Base-by-base conservation (phyloP, 441 rosid species). In the Geranium incanum region DNA sequence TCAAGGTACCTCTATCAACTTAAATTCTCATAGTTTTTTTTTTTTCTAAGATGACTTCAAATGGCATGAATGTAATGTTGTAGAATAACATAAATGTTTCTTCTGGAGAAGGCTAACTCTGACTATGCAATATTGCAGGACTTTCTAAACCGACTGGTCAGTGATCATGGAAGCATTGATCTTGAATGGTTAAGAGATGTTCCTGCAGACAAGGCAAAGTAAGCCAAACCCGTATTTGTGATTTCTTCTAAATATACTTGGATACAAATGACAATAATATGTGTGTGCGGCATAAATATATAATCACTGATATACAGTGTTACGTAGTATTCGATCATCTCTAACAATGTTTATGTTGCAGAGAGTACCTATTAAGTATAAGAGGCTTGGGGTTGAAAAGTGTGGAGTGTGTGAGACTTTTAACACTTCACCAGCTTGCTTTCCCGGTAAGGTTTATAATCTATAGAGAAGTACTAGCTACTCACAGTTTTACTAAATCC, bases 151-250 rank as follows among this genome's bases (percentile, higher is more conserved):
- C 82, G 97, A 67, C 70, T 89, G 76, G 93, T 91, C 52, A 77
- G 74, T 70, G 94, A 93, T 2, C 99, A 95, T 66, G 94, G 88
- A 78, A 85, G 87, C 78, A 74, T 81, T 67, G 97, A 95, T 78
- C 90, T 95, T 57, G 99, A 95, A 81, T 93, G 99, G 99, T 77
- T 95, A 75, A 83, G 97, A 83, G 89, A 90, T 70, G 87, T 90
- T 43, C 81, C 89, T 9, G 83, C 97, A 38, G 95, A 89, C 16
- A 82, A 86, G 81, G 94, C 93, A 76, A 93, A 95, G 99, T 93
- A 81, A 83, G 84, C 68, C 76, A 48, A 62, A 78, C 55, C 66
- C 7, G 70, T 76, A 39, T 66, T 66, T 68, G 65, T 38, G 18
- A 16, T 65, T 75, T 71, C 75, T 33, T 15, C 66, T 62, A 62